A percentile compares a stretch with the other conserved stretches of the same genome.
phyloP scores from a whole-genome alignment of 495 filamentous ascomycete species.

The Paragyromitra xinjiangensis region DNA sequence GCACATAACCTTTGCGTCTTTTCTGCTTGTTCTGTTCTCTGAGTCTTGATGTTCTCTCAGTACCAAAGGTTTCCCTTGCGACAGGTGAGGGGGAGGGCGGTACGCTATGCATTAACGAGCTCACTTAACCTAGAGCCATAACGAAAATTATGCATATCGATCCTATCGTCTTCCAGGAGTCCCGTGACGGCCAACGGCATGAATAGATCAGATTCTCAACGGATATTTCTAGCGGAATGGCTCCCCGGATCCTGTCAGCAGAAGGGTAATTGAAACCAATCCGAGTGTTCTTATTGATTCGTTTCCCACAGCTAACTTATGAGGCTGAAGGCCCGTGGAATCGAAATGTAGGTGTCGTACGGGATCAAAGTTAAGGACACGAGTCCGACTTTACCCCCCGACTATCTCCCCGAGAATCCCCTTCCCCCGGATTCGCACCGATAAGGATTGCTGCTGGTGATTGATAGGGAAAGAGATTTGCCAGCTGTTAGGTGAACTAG shows the following conservation, averaged over 20 bases:
- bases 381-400: background rate
- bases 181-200: background rate
- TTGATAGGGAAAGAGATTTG: background rate
- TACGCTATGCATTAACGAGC: background rate
- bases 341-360: background rate
- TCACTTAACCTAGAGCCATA: background rate
- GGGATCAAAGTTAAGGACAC: background rate
- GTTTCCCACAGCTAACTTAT: background rate
- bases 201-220: background rate
- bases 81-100: background rate
- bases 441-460: background rate
- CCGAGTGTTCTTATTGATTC: background rate
- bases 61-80: background rate
- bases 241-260: background rate
- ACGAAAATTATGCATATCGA: background rate
- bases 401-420: background rate
- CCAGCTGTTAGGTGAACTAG: background rate
- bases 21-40: background rate
- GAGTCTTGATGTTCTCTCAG: background rate
- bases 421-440: background rate
- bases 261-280: background rate
- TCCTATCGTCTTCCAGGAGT: background rate
- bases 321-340: background rate
- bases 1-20: background rate
- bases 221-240: background rate